A percentile compares a stretch with the other conserved stretches of the same genome.
Conservation (phyloP, 495 filamentous ascomycete species). For the Daldinia loculata region DNA sequence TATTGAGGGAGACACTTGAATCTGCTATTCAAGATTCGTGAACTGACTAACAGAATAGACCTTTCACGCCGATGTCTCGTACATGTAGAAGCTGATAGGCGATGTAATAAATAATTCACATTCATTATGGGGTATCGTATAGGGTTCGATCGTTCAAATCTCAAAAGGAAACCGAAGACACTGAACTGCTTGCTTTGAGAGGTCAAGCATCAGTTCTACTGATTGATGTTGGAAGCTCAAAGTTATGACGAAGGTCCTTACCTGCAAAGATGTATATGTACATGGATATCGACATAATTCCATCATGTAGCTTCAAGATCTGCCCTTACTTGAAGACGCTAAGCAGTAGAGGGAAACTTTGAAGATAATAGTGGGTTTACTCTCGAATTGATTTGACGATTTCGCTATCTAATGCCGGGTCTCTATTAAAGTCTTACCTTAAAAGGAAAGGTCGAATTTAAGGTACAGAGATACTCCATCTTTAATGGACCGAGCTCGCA, state of each 20-base stretch:
- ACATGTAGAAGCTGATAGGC: no score
- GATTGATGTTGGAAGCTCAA: not conserved
- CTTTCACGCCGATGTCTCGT: no score
- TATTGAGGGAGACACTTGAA: no score
- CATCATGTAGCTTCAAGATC: not conserved
- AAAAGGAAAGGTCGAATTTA: not conserved
- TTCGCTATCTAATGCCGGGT: not conserved
- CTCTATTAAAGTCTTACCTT: not conserved
- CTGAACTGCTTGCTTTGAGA: no score
- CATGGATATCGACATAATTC: not conserved
- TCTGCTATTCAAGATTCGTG: no score
- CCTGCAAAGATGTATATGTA: not conserved
- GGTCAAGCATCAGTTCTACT: no score
- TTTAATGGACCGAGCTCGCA: constrained; percentile 26
- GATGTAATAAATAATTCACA: no score
- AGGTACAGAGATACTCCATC: not conserved
- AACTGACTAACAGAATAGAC: no score
- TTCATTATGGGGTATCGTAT: no score
- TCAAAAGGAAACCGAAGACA: no score
- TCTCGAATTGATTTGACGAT: not conserved
- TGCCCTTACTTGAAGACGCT: not conserved
- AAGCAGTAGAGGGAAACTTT: not conserved
- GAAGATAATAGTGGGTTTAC: not conserved
- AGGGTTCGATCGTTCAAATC: no score
- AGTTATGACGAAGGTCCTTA: not conserved